phyloP scores from a whole-genome alignment of 1,284 basidiomycete species.

The Naganishia cerealis region DNA sequence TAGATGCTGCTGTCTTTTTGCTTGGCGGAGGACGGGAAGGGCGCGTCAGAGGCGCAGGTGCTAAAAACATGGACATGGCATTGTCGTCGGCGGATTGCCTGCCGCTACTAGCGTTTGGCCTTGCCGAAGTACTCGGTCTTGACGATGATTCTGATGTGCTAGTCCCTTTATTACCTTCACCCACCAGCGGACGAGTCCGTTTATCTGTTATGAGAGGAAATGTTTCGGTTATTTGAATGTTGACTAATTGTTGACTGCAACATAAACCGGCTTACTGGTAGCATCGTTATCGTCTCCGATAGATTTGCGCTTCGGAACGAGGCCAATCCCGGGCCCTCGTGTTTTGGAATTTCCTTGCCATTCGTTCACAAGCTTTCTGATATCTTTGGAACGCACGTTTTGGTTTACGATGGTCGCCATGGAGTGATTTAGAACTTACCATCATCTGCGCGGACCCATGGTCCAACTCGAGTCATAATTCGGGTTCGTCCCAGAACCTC shows the following conservation, averaged over 20 bases:
- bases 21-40: conserved; percentile 3
- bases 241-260: background rate
- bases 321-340: background rate
- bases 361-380: background rate
- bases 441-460: conserved; percentile 11
- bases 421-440: background rate
- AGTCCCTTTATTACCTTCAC: background rate
- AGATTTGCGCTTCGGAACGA: conserved; percentile 11
- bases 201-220: conserved; percentile 1
- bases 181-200: background rate
- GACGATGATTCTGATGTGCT: background rate
- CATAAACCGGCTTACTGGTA: conserved; percentile 7
- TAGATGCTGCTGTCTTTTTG: background rate
- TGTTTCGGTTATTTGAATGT: background rate
- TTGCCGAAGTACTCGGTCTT: background rate
- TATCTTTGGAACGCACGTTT: background rate
- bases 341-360: background rate
- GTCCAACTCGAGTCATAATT: background rate
- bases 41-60: conserved; percentile 7
- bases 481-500: background rate
- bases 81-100: conserved; percentile 1
- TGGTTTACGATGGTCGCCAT: no score
- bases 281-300: background rate
- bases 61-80: conserved; percentile 10
- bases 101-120: background rate